phyloP scores from a whole-genome alignment of 257 asterid species.

The Orobanche coerulescens region DNA sequence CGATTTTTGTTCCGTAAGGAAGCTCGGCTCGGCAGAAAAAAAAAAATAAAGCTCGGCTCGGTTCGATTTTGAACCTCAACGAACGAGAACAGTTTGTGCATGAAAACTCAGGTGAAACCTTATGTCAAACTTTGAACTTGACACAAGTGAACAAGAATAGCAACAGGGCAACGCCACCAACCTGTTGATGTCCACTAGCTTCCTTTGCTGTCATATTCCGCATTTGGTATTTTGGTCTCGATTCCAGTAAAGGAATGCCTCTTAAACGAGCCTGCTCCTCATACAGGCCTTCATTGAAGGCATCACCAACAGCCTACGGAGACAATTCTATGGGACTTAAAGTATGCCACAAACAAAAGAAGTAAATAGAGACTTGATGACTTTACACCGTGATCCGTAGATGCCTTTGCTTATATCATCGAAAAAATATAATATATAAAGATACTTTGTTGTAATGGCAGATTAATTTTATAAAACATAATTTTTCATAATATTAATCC shows the following conservation, averaged over 20 bases:
- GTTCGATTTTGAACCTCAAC: neutral
- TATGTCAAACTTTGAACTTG: neutral
- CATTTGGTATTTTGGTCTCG: constrained; percentile 97
- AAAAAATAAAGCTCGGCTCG: too few relatives aligned
- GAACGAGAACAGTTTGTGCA: neutral
- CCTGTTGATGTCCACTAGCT: constrained; percentile 86
- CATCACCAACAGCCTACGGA: constrained; percentile 97
- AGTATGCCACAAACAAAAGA: constrained; percentile 1
- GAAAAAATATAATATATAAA: neutral
- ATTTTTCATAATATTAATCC: neutral
- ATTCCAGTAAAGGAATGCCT: constrained; percentile 86
- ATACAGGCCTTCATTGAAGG: constrained; percentile 91
- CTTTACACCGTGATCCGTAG: neutral
- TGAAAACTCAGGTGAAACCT: constrained; percentile 7
- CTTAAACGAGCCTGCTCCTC: constrained; percentile 94
- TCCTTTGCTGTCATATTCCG: constrained; percentile 86
- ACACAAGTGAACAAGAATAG: neutral
- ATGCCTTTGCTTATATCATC: neutral
- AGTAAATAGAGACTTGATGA: neutral
- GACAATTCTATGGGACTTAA: constrained; percentile 8
- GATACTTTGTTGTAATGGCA: neutral
- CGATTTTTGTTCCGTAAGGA: too few relatives aligned
- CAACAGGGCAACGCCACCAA: constrained; percentile 24
- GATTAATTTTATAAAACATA: neutral
- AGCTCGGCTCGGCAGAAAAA: neutral